A percentile compares a stretch with the other conserved stretches of the same genome.
These are phyloP conservation scores for Aspergillus quadrilineatus DNA, from an alignment of 2,329 filamentous ascomycete genomes.

Conservation along the genomic window DNA sequence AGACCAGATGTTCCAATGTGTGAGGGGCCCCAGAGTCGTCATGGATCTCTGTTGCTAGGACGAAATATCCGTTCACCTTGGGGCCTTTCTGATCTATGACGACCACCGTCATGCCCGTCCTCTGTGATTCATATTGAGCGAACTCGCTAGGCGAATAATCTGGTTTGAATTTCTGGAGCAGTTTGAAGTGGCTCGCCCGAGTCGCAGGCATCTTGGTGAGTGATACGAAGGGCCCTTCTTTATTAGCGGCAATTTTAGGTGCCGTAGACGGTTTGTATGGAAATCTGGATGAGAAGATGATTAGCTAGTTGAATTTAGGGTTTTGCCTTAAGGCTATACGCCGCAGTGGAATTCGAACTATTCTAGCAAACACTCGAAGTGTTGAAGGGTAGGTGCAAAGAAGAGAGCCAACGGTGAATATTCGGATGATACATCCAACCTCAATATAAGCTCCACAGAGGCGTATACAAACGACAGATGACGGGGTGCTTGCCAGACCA, in stretches of 20 bases:
- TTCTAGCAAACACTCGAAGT: conserved; percentile 4
- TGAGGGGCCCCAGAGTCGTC: conserved; percentile 94
- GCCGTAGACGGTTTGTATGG: conserved; percentile 23
- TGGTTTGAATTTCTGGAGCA: conserved; percentile 78
- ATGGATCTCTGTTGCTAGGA: conserved; percentile 92
- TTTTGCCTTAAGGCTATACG: not conserved
- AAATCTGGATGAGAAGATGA: conserved; percentile 19
- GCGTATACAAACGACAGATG: not conserved
- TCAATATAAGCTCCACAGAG: not conserved
- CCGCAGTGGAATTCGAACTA: conserved; percentile 4
- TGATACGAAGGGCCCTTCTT: conserved; percentile 16
- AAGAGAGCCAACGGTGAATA: not conserved
- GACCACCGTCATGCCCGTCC: conserved; percentile 91
- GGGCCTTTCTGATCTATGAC: conserved; percentile 90
- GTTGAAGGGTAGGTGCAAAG: not conserved
- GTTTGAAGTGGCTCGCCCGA: conserved; percentile 66
- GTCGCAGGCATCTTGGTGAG: conserved; percentile 55
- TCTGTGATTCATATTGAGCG: conserved; percentile 92
- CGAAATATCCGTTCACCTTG: conserved; percentile 94
- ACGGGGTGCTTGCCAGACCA: not conserved
- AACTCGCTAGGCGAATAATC: conserved; percentile 87
- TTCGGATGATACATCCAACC: not conserved
- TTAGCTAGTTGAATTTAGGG: not conserved
- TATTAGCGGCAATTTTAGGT: conserved; percentile 10
- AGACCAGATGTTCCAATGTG: conserved; percentile 77